Percentiles rank a stretch among this genome's conserved stretches.
Evolutionary conservation across 1,284 basidiomycete species (phyloP).

Genomic region (Fomes fomentarius): DNA sequence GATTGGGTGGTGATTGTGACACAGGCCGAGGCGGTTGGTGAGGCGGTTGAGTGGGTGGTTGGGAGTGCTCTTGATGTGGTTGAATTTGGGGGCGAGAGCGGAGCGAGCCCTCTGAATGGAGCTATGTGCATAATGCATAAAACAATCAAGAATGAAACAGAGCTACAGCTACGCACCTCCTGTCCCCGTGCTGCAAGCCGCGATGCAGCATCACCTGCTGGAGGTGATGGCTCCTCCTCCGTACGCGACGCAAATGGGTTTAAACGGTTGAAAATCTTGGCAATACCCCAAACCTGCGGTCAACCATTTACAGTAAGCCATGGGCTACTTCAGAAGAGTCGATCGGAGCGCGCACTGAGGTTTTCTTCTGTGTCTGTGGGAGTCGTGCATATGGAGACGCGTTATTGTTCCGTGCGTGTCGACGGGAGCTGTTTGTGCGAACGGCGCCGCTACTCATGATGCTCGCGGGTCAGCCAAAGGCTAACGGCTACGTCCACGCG

Average conservation of each 20-base stretch:
- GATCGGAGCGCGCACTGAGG: conserved; percentile 14
- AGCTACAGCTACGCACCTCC: conserved; percentile 8
- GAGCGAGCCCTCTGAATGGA: background rate
- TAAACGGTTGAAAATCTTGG: conserved; percentile 24
- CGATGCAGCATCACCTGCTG: conserved; percentile 13
- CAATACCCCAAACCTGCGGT: conserved; percentile 25
- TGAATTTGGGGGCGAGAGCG: background rate
- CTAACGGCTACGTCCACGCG: background rate
- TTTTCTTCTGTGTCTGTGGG: conserved; percentile 26
- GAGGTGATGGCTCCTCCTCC: conserved; percentile 4
- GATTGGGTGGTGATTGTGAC: conserved; percentile 13
- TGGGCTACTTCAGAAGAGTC: background rate
- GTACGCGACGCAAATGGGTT: conserved; percentile 25
- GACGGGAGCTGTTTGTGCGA: conserved; percentile 19
- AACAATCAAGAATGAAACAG: no score
- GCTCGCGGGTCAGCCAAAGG: background rate
- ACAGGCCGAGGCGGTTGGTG: conserved; percentile 7
- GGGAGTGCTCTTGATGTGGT: background rate
- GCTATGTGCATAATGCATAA: background rate
- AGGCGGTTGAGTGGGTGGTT: conserved; percentile 8
- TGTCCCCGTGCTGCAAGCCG: conserved; percentile 17
- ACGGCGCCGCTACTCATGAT: conserved; percentile 26
- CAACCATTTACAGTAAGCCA: background rate
- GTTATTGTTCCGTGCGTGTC: conserved; percentile 24
- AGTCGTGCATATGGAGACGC: conserved; percentile 30